A percentile compares a stretch with the other conserved stretches of the same genome.
These are phyloP conservation scores for Albophoma yamanashiensis DNA, from an alignment of 2,329 filamentous ascomycete genomes.

Conservation along the genomic window DNA sequence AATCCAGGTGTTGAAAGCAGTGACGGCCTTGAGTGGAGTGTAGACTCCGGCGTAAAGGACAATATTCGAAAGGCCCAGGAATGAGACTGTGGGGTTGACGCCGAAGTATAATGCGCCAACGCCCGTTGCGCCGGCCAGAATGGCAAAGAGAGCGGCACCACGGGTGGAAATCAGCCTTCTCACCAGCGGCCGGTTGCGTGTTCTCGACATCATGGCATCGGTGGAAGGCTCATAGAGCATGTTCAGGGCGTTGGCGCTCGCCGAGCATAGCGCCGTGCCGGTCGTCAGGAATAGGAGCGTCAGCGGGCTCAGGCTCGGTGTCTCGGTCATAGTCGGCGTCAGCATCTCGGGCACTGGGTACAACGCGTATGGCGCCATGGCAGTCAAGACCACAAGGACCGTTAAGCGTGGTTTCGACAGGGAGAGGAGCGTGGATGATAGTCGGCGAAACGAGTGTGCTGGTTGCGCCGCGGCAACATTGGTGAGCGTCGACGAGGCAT, in stretches of 20 bases:
- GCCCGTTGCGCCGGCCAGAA: conserved; percentile 59
- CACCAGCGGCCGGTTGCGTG: conserved; percentile 80
- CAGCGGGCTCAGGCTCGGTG: conserved; percentile 77
- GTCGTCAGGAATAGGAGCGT: conserved; percentile 87
- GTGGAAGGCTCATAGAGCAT: conserved; percentile 92
- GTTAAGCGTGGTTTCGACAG: conserved; percentile 93
- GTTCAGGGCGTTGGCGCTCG: conserved; percentile 87
- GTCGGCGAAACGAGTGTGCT: conserved; percentile 46
- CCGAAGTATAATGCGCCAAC: conserved; percentile 71
- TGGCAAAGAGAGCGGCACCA: conserved; percentile 67
- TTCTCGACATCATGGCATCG: conserved; percentile 90
- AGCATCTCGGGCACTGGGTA: conserved; percentile 89
- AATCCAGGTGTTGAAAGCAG: conserved; percentile 86
- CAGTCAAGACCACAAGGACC: conserved; percentile 80
- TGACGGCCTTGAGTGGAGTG: conserved; percentile 82
- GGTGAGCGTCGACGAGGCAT: conserved; percentile 46
- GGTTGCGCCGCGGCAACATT: conserved; percentile 39
- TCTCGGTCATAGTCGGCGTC: conserved; percentile 50
- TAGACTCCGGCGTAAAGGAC: conserved; percentile 84
- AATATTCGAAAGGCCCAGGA: conserved; percentile 77
- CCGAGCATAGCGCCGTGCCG: conserved; percentile 81
- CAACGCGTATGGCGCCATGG: conserved; percentile 82
- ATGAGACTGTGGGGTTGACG: conserved; percentile 87
- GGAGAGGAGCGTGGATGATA: conserved; percentile 71
- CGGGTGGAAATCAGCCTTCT: conserved; percentile 63